Conservation (phyloP, 306 rosid genomes). For the Hippophae rhamnoides region DNA sequence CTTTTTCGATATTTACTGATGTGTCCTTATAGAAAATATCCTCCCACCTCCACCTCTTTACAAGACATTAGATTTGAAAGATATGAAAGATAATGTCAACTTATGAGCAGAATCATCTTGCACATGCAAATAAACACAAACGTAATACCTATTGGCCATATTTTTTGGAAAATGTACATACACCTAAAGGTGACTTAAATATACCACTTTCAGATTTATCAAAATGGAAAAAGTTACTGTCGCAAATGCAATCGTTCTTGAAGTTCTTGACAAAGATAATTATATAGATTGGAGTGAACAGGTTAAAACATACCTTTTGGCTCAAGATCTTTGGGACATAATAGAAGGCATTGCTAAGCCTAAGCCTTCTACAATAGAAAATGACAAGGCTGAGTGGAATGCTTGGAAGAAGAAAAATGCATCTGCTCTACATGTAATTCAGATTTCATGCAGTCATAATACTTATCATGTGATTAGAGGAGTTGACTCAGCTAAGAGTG, state of each 20-base stretch:
- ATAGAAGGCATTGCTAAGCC: too few species aligned
- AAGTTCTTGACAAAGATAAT: neutral
- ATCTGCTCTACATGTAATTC: slow-evolving; percentile 10
- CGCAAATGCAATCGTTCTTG: neutral
- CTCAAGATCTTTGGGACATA: slow-evolving; percentile 3
- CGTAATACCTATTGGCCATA: too few species aligned
- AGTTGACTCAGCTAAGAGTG: neutral
- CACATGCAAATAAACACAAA: too few species aligned
- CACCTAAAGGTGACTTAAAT: too few species aligned
- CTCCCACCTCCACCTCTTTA: too few species aligned
- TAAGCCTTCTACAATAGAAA: neutral
- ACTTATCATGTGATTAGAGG: too few species aligned
- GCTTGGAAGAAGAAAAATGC: slow-evolving; percentile 8
- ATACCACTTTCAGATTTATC: neutral
- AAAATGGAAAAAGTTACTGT: neutral
- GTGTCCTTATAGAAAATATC: too few species aligned
- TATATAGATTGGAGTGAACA: slow-evolving; percentile 13
- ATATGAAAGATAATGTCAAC: too few species aligned
- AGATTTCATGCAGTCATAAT: neutral
- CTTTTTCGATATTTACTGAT: too few species aligned
- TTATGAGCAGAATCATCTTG: too few species aligned
- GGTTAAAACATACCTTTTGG: slow-evolving; percentile 9
- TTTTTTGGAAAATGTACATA: too few species aligned
- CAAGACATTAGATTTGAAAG: too few species aligned
- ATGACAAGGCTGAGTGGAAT: neutral